Evolutionary conservation across 2,329 filamentous ascomycete genomes (phyloP).

Genomic region (Pseudopyrenochaeta lycopersici): DNA sequence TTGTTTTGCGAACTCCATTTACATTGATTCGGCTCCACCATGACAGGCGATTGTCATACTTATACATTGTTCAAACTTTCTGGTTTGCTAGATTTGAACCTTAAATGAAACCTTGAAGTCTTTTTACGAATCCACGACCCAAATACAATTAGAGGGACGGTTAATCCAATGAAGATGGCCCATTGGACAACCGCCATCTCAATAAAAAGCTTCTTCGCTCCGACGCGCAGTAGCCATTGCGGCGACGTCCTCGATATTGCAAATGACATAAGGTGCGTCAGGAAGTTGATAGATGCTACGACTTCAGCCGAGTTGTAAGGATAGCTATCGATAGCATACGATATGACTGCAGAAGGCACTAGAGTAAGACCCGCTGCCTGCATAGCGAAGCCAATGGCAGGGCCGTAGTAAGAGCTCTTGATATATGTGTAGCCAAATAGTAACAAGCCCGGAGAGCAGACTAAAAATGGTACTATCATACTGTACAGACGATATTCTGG

Average conservation of each 20-base stretch:
- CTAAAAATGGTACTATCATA: neutral
- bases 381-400: too few species aligned
- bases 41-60: too few species aligned
- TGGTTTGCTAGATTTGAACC: too few species aligned
- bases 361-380: too few species aligned
- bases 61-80: too few species aligned
- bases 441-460: neutral
- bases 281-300: neutral
- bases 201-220: neutral
- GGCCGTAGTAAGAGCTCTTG: too few species aligned
- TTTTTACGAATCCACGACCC: neutral
- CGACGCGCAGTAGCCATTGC: neutral
- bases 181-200: neutral
- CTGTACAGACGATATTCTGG: conserved; percentile 6
- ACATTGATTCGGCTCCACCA: too few species aligned
- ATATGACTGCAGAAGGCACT: neutral
- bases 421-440: neutral
- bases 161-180: conserved; percentile 1
- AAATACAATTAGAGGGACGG: neutral
- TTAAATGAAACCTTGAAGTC: too few species aligned
- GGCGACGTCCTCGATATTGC: neutral
- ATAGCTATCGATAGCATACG: conserved; percentile 3
- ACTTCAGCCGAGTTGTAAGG: neutral
- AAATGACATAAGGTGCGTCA: neutral
- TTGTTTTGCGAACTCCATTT: too few species aligned